phyloP scores from a whole-genome alignment of 805 yeast genomes.

The Candida corydali region DNA sequence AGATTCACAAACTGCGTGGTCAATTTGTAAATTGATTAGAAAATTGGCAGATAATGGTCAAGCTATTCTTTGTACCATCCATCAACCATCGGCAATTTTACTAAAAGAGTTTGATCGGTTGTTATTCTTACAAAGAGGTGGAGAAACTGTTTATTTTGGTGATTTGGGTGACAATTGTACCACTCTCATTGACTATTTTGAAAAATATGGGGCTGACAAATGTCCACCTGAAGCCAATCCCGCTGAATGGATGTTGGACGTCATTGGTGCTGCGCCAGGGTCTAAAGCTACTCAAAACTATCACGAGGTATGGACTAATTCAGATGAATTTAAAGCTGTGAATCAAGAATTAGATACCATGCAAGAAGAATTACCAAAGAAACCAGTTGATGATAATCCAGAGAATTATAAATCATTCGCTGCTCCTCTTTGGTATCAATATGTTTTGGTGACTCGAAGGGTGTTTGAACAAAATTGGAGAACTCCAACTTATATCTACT shows the following conservation, averaged over 20 bases:
- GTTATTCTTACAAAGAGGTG: conserved; percentile 62
- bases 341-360: conserved; percentile 55
- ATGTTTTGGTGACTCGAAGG: conserved; percentile 23
- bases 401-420: conserved; percentile 24
- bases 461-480: conserved; percentile 40
- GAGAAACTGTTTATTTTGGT: conserved; percentile 74
- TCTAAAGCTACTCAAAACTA: conserved; percentile 64
- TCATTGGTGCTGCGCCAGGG: conserved; percentile 76
- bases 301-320: conserved; percentile 67
- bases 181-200: conserved; percentile 58
- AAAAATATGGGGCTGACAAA: conserved; percentile 55
- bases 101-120: conserved; percentile 72
- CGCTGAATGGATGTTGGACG: conserved; percentile 87
- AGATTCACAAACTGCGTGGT: conserved; percentile 36
- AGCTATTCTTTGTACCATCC: conserved; percentile 51
- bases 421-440: conserved; percentile 22
- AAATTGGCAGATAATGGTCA: conserved; percentile 31
- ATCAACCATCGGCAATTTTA: conserved; percentile 76
- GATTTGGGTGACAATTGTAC: conserved; percentile 62
- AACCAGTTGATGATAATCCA: conserved; percentile 7
- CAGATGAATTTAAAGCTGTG: conserved; percentile 56
- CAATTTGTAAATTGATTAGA: conserved; percentile 28
- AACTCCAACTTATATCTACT: conserved; percentile 55
- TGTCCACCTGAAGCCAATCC: conserved; percentile 32
- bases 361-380: conserved; percentile 45